phyloP scores from a whole-genome alignment of 1,139 yeast genomes.

The Geotrichum armillariae region DNA sequence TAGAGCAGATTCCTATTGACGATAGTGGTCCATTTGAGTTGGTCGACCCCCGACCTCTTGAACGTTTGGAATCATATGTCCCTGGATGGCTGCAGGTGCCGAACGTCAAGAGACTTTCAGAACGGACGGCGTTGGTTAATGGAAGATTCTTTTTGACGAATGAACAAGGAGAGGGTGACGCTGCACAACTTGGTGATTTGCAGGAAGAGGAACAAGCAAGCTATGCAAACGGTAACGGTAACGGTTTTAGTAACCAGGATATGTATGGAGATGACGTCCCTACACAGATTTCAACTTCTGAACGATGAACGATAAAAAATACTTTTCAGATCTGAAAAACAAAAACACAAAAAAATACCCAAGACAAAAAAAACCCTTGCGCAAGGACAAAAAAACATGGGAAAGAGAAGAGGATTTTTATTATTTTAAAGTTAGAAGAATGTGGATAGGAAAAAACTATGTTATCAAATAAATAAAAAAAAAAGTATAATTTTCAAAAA shows the following conservation, averaged over 20 bases:
- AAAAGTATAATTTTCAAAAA: no score
- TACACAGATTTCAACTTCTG: constrained; percentile 1
- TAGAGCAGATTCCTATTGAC: constrained; percentile 60
- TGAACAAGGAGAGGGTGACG: neutral
- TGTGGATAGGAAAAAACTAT: neutral
- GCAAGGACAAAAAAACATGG: no score
- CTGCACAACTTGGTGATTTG: constrained; percentile 5
- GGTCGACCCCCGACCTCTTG: constrained; percentile 80
- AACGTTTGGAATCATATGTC: constrained; percentile 90
- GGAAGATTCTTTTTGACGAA: constrained; percentile 9
- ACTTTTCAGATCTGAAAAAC: neutral
- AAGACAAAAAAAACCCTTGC: neutral
- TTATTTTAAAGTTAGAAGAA: neutral
- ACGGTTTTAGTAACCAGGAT: neutral
- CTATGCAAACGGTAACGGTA: constrained; percentile 1
- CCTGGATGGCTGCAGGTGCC: constrained; percentile 96
- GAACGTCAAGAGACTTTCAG: constrained; percentile 81
- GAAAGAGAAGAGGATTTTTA: neutral
- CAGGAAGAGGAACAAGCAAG: neutral
- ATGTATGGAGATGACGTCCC: constrained; percentile 4
- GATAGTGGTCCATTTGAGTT: constrained; percentile 83
- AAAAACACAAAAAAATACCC: neutral
- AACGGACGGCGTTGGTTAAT: constrained; percentile 64
- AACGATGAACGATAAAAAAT: neutral
- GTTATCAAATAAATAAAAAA: neutral